Evolutionary conservation across 2,329 filamentous ascomycete species (phyloP).

Genomic region (Xylariales sp.): DNA sequence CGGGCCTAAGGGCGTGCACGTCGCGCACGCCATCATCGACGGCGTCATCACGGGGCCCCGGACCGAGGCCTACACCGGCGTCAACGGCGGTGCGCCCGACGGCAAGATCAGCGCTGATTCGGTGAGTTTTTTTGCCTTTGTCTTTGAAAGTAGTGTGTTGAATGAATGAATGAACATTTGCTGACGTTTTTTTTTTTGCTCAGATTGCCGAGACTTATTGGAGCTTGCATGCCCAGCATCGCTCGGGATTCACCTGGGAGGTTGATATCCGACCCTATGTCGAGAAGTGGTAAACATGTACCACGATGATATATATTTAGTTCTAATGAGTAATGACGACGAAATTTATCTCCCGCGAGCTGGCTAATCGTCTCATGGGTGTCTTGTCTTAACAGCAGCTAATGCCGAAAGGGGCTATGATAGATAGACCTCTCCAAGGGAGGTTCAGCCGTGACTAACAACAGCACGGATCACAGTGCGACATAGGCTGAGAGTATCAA

Average conservation of each 20-base stretch:
- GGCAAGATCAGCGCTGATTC: slow-evolving; percentile 74
- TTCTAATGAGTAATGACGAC: slow-evolving; percentile 23
- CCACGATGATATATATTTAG: slow-evolving; percentile 14
- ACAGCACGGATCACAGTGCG: background rate
- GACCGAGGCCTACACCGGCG: slow-evolving; percentile 62
- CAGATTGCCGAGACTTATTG: slow-evolving; percentile 82
- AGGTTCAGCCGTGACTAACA: background rate
- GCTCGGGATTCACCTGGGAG: slow-evolving; percentile 77
- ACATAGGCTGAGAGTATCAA: background rate
- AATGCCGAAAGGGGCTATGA: background rate
- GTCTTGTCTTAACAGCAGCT: background rate
- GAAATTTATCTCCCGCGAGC: background rate
- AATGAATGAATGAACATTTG: slow-evolving; percentile 16
- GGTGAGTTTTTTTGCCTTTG: slow-evolving; percentile 57
- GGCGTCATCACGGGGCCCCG: slow-evolving; percentile 79
- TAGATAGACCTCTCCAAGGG: background rate
- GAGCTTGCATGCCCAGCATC: slow-evolving; percentile 77
- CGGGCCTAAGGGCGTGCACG: slow-evolving; percentile 78
- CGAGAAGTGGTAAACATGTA: slow-evolving; percentile 68
- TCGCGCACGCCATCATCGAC: slow-evolving; percentile 79
- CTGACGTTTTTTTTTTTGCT: background rate
- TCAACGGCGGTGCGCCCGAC: slow-evolving; percentile 53
- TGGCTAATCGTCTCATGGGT: background rate
- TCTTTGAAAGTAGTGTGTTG: too few species aligned
- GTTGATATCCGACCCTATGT: slow-evolving; percentile 76